phyloP scores from a whole-genome alignment of 148 eudicot species.

The Fagopyrum homotropicum region DNA sequence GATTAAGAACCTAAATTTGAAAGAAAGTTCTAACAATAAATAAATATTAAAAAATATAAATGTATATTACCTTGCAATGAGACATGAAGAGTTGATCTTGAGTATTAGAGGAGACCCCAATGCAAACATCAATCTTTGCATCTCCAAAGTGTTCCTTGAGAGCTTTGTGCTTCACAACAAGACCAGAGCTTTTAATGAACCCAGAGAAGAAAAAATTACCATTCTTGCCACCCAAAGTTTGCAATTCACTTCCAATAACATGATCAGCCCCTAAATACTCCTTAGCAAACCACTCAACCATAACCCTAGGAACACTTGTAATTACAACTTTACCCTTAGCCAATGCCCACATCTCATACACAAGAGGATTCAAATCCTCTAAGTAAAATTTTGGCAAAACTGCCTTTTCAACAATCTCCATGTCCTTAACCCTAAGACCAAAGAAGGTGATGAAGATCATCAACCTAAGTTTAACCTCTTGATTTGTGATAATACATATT shows the following conservation, averaged over 20 bases:
- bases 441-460: conserved; percentile 89
- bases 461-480: conserved; percentile 43
- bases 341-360: conserved; percentile 37
- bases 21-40: too few relatives aligned
- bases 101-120: too few relatives aligned
- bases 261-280: conserved; percentile 55
- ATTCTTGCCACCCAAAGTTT: conserved; percentile 8
- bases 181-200: conserved; percentile 29
- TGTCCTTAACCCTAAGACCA: conserved; percentile 59
- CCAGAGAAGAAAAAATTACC: conserved; percentile 37
- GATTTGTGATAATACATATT: conserved; percentile 28
- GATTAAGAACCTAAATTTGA: too few relatives aligned
- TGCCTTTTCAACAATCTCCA: conserved; percentile 58
- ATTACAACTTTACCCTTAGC: conserved; percentile 38
- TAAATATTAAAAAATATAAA: too few relatives aligned
- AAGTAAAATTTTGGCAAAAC: conserved; percentile 86
- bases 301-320: conserved; percentile 70
- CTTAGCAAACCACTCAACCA: conserved; percentile 72
- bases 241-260: conserved; percentile 76
- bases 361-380: conserved; percentile 53
- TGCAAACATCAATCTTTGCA: too few relatives aligned
- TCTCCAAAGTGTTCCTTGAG: conserved; percentile 51
- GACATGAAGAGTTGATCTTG: too few relatives aligned
- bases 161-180: conserved; percentile 59
- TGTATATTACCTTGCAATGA: too few relatives aligned